Evolutionary conservation across 2,329 filamentous ascomycete genomes (phyloP).

Genomic region (Penicillium hesseltinei): DNA sequence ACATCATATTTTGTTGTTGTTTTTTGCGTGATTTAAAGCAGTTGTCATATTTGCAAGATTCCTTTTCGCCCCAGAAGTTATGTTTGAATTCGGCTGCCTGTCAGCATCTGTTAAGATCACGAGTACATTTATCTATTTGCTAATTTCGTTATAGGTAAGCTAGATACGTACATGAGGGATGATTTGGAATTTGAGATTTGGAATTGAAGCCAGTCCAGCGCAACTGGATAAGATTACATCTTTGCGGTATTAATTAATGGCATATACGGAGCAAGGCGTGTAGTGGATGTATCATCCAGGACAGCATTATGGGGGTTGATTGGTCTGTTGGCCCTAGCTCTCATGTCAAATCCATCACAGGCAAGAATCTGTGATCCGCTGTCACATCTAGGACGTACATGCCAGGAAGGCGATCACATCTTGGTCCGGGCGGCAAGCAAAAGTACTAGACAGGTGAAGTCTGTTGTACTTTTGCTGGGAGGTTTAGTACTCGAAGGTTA

Average conservation of each 20-base stretch:
- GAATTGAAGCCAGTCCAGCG: background rate
- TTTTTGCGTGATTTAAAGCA: too few species aligned
- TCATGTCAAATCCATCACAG: conserved; percentile 7
- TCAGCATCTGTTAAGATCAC: too few species aligned
- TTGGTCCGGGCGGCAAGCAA: conserved; percentile 8
- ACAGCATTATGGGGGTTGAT: conserved; percentile 1
- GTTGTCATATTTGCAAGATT: too few species aligned
- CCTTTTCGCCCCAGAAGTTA: too few species aligned
- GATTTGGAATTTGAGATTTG: conserved; percentile 4
- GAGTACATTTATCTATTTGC: too few species aligned
- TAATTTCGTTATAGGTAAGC: too few species aligned
- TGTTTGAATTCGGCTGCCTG: too few species aligned
- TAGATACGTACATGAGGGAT: background rate
- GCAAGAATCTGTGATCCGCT: conserved; percentile 10
- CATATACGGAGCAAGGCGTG: background rate
- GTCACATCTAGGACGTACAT: conserved; percentile 17
- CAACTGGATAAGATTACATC: background rate
- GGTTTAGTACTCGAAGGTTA: background rate
- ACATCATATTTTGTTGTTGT: too few species aligned
- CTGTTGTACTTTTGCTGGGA: conserved; percentile 15
- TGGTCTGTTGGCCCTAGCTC: conserved; percentile 5
- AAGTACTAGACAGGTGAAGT: conserved; percentile 12
- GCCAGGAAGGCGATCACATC: conserved; percentile 8
- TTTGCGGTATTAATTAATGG: background rate
- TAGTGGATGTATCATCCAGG: conserved; percentile 3